Percentiles rank a stretch among this genome's conserved stretches.
These are phyloP conservation scores for Punica granatum DNA, from an alignment of 345 rosid genomes.

Conservation along the genomic window DNA sequence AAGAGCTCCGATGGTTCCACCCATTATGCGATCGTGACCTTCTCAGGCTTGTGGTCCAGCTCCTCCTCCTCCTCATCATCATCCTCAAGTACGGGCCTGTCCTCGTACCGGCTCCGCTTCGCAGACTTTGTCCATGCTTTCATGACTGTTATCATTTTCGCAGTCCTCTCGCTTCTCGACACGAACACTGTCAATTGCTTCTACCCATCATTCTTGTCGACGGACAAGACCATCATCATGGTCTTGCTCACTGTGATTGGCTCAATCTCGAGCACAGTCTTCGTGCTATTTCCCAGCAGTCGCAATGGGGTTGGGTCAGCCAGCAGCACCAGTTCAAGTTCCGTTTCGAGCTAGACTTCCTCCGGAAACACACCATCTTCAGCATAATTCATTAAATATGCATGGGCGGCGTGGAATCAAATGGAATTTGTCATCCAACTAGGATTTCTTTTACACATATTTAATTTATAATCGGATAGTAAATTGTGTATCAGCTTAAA, in stretches of 20 bases:
- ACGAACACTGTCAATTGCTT: conserved; percentile 14
- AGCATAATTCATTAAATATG: too few species aligned
- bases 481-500: too few species aligned
- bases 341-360: too few species aligned
- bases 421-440: too few species aligned
- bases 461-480: too few species aligned
- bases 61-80: not conserved
- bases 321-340: not conserved
- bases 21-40: not conserved
- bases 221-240: conserved; percentile 46
- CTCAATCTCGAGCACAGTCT: conserved; percentile 7
- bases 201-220: conserved; percentile 47
- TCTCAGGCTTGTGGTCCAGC: not conserved
- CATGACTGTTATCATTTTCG: not conserved
- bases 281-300: too few species aligned
- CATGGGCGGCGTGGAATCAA: too few species aligned
- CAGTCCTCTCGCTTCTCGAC: too few species aligned
- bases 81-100: not conserved
- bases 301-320: not conserved
- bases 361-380: too few species aligned
- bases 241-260: conserved; percentile 64
- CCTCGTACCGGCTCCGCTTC: not conserved
- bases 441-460: too few species aligned
- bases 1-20: not conserved
- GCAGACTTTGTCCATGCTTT: not conserved